Percentiles rank a stretch among this genome's conserved stretches.
Evolutionary conservation across 345 rosid species (phyloP).

Genomic region (Linum trigynum): DNA sequence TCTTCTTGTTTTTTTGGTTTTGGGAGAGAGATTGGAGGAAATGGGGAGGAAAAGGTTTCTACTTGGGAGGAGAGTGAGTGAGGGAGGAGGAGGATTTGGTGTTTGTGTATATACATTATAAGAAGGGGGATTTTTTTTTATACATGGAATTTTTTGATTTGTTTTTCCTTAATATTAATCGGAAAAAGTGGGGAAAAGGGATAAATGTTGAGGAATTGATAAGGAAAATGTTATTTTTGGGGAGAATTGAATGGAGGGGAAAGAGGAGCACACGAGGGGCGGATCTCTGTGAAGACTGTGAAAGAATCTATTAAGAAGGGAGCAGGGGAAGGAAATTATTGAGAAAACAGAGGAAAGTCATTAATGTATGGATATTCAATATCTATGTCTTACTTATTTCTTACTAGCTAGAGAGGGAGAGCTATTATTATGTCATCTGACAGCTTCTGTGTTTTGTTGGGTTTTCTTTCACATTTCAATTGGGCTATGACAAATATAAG

Average conservation of each 20-base stretch:
- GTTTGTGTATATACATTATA: no score
- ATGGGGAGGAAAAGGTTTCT: constrained; percentile 6
- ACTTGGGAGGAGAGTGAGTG: constrained; percentile 19
- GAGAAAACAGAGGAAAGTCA: no score
- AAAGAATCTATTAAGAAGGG: neutral
- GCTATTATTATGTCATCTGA: no score
- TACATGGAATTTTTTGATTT: no score
- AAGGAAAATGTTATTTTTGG: neutral
- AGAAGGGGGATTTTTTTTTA: no score
- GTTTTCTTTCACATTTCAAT: no score
- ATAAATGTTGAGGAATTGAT: neutral
- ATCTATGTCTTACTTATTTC: no score
- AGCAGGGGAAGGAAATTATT: no score
- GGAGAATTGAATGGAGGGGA: neutral
- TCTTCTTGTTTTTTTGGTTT: neutral
- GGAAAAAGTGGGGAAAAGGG: neutral
- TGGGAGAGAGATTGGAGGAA: neutral
- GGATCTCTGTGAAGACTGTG: neutral
- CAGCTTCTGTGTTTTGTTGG: no score
- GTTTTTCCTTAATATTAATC: neutral
- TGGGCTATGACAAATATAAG: no score
- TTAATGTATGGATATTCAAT: no score
- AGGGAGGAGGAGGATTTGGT: neutral
- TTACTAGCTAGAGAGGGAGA: no score
- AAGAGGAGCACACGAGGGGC: neutral